Conservation (phyloP, 2,329 filamentous ascomycete species). For the Graphiopsis chlorocephala region DNA sequence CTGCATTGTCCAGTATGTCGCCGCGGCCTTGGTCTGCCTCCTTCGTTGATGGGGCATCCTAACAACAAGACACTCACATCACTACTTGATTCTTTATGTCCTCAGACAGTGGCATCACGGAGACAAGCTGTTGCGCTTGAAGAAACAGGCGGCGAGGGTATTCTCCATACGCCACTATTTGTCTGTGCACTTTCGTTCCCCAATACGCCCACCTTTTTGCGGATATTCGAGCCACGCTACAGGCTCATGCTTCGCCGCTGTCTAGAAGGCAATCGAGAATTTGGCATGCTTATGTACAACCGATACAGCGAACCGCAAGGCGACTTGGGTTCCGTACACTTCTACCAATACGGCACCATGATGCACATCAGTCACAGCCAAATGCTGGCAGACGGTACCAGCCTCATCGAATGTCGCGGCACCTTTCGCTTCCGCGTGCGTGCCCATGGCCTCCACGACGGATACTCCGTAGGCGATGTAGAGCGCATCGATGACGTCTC, state of each 20-base stretch:
- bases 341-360: conserved; percentile 74
- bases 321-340: conserved; percentile 53
- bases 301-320: conserved; percentile 52
- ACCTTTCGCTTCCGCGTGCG: conserved; percentile 73
- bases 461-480: conserved; percentile 72
- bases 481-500: conserved; percentile 80
- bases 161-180: conserved; percentile 69
- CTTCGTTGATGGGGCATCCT: conserved; percentile 49
- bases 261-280: conserved; percentile 69
- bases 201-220: conserved; percentile 77
- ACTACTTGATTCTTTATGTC: conserved; percentile 67
- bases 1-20: conserved; percentile 79
- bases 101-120: conserved; percentile 61
- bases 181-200: conserved; percentile 81
- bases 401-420: conserved; percentile 74
- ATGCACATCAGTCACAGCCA: conserved; percentile 73
- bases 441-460: conserved; percentile 64
- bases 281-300: conserved; percentile 81
- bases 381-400: conserved; percentile 74
- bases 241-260: conserved; percentile 82
- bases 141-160: conserved; percentile 53
- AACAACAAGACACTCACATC: conserved; percentile 62
- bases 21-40: conserved; percentile 56
- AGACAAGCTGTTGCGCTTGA: conserved; percentile 56
- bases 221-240: conserved; percentile 91